Percentiles rank a stretch among this genome's conserved stretches.
Conservation (phyloP, 495 filamentous ascomycete genomes). For the Pseudoneurospora amorphoporcata region DNA sequence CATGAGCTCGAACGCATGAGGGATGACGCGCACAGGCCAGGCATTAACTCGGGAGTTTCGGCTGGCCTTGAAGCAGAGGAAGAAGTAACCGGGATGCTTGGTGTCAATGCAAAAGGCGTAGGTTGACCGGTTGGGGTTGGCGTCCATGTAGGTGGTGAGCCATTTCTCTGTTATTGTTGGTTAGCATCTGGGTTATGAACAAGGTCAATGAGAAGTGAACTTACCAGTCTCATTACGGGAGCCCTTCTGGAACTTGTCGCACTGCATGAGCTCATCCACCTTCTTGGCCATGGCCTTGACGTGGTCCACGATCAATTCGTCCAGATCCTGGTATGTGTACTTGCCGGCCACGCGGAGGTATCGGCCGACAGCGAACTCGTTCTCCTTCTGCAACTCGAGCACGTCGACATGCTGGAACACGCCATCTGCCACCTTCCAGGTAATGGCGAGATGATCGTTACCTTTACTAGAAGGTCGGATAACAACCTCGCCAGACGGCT, state of each 20-base stretch:
- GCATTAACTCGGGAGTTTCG: slow-evolving; percentile 55
- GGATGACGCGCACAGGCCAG: slow-evolving; percentile 87
- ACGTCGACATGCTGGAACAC: slow-evolving; percentile 97
- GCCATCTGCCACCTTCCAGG: slow-evolving; percentile 94
- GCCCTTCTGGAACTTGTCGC: slow-evolving; percentile 81
- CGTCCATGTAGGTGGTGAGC: slow-evolving; percentile 88
- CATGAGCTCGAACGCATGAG: slow-evolving; percentile 75
- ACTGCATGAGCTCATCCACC: slow-evolving; percentile 86
- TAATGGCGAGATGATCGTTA: slow-evolving; percentile 87
- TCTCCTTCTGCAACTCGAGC: slow-evolving; percentile 90
- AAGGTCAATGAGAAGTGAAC: slow-evolving; percentile 18
- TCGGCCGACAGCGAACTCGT: slow-evolving; percentile 83
- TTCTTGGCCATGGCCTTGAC: slow-evolving; percentile 97
- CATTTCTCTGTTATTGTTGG: slow-evolving; percentile 60
- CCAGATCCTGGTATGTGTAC: slow-evolving; percentile 88
- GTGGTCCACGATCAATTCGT: slow-evolving; percentile 94
- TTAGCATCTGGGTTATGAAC: slow-evolving; percentile 19
- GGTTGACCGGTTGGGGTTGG: slow-evolving; percentile 85
- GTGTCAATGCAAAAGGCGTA: slow-evolving; percentile 92
- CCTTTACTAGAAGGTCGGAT: slow-evolving; percentile 92
- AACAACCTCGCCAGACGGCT: slow-evolving; percentile 77
- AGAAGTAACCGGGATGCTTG: slow-evolving; percentile 90
- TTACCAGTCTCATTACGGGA: slow-evolving; percentile 77
- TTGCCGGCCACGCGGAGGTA: slow-evolving; percentile 65
- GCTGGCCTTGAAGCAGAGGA: slow-evolving; percentile 89